phyloP scores from a whole-genome alignment of 176 grass and related monocot species.

The Otatea glauca region DNA sequence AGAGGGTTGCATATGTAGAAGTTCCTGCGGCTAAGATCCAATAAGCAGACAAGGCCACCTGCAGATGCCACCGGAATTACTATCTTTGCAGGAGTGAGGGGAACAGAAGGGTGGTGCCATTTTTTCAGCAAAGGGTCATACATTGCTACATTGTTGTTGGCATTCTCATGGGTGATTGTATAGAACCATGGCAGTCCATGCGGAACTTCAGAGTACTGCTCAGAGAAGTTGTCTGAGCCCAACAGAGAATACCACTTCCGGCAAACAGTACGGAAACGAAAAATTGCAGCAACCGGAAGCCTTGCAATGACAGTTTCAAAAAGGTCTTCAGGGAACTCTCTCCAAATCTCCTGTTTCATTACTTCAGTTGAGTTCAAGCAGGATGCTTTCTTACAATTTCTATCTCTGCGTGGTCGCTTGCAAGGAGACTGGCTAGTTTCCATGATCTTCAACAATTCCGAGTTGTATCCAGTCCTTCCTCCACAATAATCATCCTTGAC shows the following conservation, averaged over 20 bases:
- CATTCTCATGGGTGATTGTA: constrained; percentile 86
- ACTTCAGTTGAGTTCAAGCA: constrained; percentile 56
- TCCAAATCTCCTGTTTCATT: constrained; percentile 86
- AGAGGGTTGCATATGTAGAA: constrained; percentile 95
- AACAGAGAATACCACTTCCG: constrained; percentile 81
- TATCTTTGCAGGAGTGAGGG: constrained; percentile 68
- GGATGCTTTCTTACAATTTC: constrained; percentile 52
- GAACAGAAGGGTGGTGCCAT: constrained; percentile 76
- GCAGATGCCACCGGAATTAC: constrained; percentile 90
- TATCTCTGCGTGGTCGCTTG: constrained; percentile 64
- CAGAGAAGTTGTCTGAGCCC: constrained; percentile 71
- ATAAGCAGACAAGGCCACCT: constrained; percentile 92
- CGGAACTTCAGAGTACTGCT: constrained; percentile 63
- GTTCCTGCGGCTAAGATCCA: constrained; percentile 79
- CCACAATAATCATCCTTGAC: constrained; percentile 70
- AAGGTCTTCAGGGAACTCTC: constrained; percentile 88
- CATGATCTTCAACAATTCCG: constrained; percentile 59
- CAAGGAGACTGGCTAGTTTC: constrained; percentile 60
- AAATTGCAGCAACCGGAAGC: constrained; percentile 79
- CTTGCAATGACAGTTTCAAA: constrained; percentile 86
- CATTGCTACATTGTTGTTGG: constrained; percentile 68
- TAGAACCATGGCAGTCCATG: constrained; percentile 79
- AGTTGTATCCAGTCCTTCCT: constrained; percentile 55
- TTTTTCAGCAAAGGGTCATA: constrained; percentile 78
- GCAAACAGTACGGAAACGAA: constrained; percentile 85